phyloP scores from a whole-genome alignment of 2,329 filamentous ascomycete species.

The Pseudocercospora pini-densiflorae region DNA sequence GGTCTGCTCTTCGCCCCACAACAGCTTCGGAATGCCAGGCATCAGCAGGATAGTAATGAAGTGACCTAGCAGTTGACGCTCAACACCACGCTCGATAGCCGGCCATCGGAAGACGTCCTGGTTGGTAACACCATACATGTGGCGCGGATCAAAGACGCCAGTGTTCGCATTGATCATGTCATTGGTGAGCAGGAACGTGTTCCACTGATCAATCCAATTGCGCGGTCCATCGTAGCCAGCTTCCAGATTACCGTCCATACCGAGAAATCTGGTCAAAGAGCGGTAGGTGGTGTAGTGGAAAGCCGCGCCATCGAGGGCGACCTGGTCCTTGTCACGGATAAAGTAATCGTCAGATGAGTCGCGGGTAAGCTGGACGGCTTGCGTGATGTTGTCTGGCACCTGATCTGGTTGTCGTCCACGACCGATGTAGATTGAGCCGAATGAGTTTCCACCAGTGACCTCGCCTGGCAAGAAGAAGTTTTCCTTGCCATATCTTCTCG shows the following conservation, averaged over 20 bases:
- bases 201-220: slow-evolving; percentile 60
- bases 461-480: slow-evolving; percentile 68
- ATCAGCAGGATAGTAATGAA: slow-evolving; percentile 63
- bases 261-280: slow-evolving; percentile 61
- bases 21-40: slow-evolving; percentile 62
- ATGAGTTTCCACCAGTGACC: slow-evolving; percentile 63
- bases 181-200: slow-evolving; percentile 60
- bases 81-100: slow-evolving; percentile 58
- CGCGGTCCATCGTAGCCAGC: slow-evolving; percentile 57
- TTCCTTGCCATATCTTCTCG: slow-evolving; percentile 58
- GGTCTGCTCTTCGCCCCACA: slow-evolving; percentile 68
- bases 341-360: slow-evolving; percentile 55
- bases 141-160: slow-evolving; percentile 65
- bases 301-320: slow-evolving; percentile 62
- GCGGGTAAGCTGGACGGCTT: slow-evolving; percentile 51
- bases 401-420: slow-evolving; percentile 63
- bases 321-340: slow-evolving; percentile 56
- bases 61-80: slow-evolving; percentile 59
- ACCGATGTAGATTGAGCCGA: slow-evolving; percentile 63
- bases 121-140: slow-evolving; percentile 68
- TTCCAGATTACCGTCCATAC: slow-evolving; percentile 60
- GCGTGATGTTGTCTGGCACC: slow-evolving; percentile 50
- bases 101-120: slow-evolving; percentile 70
- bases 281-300: slow-evolving; percentile 67
- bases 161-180: slow-evolving; percentile 65